Base-by-base conservation (phyloP, 1,139 yeast species). In the Yamadazyma diddensiae region DNA sequence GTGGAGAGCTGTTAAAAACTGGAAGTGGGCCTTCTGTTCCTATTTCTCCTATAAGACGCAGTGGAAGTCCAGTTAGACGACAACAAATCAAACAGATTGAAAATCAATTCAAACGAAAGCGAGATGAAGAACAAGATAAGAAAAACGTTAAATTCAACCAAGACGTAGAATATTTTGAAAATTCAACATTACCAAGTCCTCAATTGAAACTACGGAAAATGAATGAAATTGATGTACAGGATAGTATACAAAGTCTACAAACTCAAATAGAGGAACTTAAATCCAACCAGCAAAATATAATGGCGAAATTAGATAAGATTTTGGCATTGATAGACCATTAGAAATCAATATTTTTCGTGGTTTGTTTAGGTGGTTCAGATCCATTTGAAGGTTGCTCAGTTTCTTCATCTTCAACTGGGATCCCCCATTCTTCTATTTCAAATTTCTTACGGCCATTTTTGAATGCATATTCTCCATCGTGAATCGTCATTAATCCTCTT, bases 381-480 rank as follows among this genome's bases (percentile, higher is more conserved):
- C 15, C 5, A 22, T 7, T 12, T 13, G 15, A 12, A n/a, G 23
- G n/a, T 21, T 64, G 72, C 12, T 71, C 82, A 22, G 71, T 77
- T 34, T 79, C 87, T 22, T 73, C 79, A 36, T 80, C 88, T 39
- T 86, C 97, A 2, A 92, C 95, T 0, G 98, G 97, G 29, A 92
- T 92, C 15, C 95, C 86, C 95, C 96, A 90, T 50, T 80, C 86
- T 43, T 84, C 90, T 37, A 90, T 82, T 49, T 84, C 95, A 53
- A 92, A 87, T 50, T 74, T 79, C 57, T 80, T 79, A 41, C 84
- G 71, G 10, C 95, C 92, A 41, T 87, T 87, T 50, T 82, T 80
- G 60, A 90, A 92, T 3, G 95, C 90, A 56, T 75, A 82, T 57
- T 90, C 97, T 34, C 86, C 82, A 36, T 69, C 68, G 36, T 79